phyloP scores from a whole-genome alignment of 83 land plant genomes.

The Picea mariana region DNA sequence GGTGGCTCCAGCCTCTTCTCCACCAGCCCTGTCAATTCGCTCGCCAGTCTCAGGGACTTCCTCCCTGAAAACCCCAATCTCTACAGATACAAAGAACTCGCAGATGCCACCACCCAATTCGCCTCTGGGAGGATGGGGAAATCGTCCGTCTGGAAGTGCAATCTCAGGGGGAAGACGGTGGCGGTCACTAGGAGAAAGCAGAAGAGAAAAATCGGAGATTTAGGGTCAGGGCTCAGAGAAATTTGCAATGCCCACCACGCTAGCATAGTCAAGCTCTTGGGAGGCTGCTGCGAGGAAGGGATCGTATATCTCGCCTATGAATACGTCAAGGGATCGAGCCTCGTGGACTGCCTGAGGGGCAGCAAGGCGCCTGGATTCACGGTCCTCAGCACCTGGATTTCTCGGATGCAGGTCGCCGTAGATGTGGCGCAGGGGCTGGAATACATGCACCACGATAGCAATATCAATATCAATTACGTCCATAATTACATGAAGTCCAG shows the following conservation, averaged over 20 bases:
- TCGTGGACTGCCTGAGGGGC: no score
- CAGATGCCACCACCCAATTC: constrained; percentile 52
- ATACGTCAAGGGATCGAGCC: constrained; percentile 53
- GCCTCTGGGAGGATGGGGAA: constrained; percentile 27
- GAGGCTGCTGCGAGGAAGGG: constrained; percentile 58
- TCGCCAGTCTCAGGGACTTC: constrained; percentile 15
- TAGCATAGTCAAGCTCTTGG: constrained; percentile 56
- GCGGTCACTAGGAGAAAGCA: constrained; percentile 41
- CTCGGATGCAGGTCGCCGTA: no score
- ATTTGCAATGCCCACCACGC: constrained; percentile 64
- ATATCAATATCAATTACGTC: constrained; percentile 35
- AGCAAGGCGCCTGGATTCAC: no score
- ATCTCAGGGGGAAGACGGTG: constrained; percentile 33
- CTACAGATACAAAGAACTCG: constrained; percentile 46
- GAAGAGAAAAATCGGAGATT: constrained; percentile 16
- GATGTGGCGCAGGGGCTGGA: no score
- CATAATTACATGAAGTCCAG: constrained; percentile 21
- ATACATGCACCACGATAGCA: constrained; percentile 24
- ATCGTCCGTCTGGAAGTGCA: constrained; percentile 51
- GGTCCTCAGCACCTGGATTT: no score
- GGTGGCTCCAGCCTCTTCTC: constrained; percentile 22
- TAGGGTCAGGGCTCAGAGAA: constrained; percentile 30
- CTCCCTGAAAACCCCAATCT: constrained; percentile 29
- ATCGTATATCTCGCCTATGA: constrained; percentile 74
- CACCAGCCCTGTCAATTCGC: constrained; percentile 13